phyloP scores from a whole-genome alignment of 1,139 yeast species.

The Candida anutae region DNA sequence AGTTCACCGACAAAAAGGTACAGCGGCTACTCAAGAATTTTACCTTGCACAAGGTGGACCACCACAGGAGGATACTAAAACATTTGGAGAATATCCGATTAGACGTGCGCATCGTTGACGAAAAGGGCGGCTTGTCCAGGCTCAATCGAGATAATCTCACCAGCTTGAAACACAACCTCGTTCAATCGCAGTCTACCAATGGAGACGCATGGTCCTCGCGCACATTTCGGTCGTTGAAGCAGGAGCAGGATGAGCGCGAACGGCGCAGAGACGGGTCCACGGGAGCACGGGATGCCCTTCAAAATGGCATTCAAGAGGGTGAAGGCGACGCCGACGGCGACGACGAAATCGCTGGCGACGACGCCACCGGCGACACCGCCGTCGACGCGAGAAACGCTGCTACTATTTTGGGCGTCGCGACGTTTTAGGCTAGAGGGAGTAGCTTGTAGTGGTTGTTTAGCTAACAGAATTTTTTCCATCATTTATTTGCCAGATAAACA shows the following conservation, averaged over 20 bases:
- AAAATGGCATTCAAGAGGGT: slow-evolving; percentile 1
- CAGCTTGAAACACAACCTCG: slow-evolving; percentile 35
- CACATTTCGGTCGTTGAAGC: slow-evolving; percentile 48
- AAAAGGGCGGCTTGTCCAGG: slow-evolving; percentile 74
- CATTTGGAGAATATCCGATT: slow-evolving; percentile 67
- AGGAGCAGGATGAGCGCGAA: slow-evolving; percentile 22
- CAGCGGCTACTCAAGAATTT: slow-evolving; percentile 49
- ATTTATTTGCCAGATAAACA: too few relatives aligned
- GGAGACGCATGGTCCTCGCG: slow-evolving; percentile 64
- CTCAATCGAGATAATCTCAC: slow-evolving; percentile 67
- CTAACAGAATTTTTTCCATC: too few relatives aligned
- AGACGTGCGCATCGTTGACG: slow-evolving; percentile 72
- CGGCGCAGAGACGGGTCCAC: too few relatives aligned
- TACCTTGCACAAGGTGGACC: slow-evolving; percentile 70
- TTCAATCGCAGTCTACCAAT: slow-evolving; percentile 41
- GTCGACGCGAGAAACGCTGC: slow-evolving; percentile 86
- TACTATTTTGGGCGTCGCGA: slow-evolving; percentile 63
- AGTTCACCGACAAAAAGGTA: slow-evolving; percentile 50
- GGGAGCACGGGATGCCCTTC: too few relatives aligned
- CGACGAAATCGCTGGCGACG: slow-evolving; percentile 3
- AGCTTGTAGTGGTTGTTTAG: too few relatives aligned
- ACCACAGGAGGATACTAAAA: slow-evolving; percentile 73
- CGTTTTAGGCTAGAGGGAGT: too few relatives aligned
- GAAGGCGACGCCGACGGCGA: slow-evolving; percentile 1
- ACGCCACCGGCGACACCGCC: slow-evolving; percentile 20